Percentiles rank a stretch among this genome's conserved stretches.
Evolutionary conservation across 1,284 basidiomycete species (phyloP).

Genomic region (Mycosarcoma mackinlayi): DNA sequence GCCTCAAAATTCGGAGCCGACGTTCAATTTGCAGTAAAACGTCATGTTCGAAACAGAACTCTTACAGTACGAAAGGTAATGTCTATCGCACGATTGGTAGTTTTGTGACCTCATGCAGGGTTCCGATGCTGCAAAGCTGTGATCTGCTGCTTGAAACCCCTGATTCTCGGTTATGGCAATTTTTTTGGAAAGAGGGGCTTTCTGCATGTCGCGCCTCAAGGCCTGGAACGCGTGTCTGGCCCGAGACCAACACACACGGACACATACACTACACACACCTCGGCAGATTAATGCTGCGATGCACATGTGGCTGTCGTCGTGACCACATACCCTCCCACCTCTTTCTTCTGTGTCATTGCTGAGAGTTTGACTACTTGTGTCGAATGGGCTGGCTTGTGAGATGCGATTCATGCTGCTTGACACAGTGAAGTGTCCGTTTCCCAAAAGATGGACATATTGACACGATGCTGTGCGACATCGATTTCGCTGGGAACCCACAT

Average conservation of each 20-base stretch:
- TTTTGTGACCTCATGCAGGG: conserved; percentile 7
- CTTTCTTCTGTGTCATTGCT: too few relatives aligned
- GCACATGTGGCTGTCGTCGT: too few relatives aligned
- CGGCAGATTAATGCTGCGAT: neutral
- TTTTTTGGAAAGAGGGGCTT: conserved; percentile 20
- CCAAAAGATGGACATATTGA: too few relatives aligned
- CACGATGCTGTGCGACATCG: too few relatives aligned
- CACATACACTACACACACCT: too few relatives aligned
- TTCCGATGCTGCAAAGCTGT: neutral
- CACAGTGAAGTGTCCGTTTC: too few relatives aligned
- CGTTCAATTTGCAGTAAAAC: too few relatives aligned
- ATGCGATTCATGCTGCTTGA: too few relatives aligned
- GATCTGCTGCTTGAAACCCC: conserved; percentile 8
- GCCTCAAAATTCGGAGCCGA: conserved; percentile 24
- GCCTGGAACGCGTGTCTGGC: neutral
- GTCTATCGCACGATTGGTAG: conserved; percentile 1
- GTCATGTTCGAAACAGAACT: neutral
- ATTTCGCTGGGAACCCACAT: too few relatives aligned
- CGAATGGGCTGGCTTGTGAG: too few relatives aligned
- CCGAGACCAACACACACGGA: conserved; percentile 28
- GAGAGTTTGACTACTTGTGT: too few relatives aligned
- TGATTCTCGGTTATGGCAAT: conserved; percentile 12
- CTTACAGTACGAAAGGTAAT: neutral
- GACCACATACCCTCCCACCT: too few relatives aligned
- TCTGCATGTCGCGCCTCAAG: conserved; percentile 19